Percentiles rank a stretch among this genome's conserved stretches.
Evolutionary conservation across 1,139 yeast species (phyloP).

Genomic region (Suhomyces yuchorum): DNA sequence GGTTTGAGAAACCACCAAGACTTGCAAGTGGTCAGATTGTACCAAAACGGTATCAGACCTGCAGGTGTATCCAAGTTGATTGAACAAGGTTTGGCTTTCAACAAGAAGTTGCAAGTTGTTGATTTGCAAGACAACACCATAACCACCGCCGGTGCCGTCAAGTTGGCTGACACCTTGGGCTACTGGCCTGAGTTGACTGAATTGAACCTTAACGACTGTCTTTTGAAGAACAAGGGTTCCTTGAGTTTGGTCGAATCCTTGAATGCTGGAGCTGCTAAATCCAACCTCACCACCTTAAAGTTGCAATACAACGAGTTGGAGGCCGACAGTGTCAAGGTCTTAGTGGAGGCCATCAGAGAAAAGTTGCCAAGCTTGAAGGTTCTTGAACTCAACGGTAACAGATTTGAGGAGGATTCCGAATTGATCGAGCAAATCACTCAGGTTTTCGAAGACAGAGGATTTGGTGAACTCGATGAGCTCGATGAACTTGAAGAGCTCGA

Average conservation of each 20-base stretch:
- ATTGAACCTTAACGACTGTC: constrained; percentile 85
- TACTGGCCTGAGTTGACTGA: constrained; percentile 58
- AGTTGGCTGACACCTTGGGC: constrained; percentile 58
- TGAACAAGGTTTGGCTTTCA: constrained; percentile 66
- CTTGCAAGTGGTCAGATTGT: constrained; percentile 73
- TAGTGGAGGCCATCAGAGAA: constrained; percentile 53
- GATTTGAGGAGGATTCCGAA: constrained; percentile 57
- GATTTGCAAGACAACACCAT: constrained; percentile 96
- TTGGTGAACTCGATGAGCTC: constrained; percentile 83
- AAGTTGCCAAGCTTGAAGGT: constrained; percentile 62
- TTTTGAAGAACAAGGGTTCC: constrained; percentile 78
- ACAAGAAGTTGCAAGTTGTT: constrained; percentile 62
- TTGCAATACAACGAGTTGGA: constrained; percentile 91
- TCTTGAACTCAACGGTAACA: constrained; percentile 90
- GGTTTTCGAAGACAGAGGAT: constrained; percentile 71
- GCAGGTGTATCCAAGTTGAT: constrained; percentile 80
- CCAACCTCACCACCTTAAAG: constrained; percentile 57
- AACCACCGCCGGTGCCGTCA: constrained; percentile 69
- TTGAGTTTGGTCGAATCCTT: constrained; percentile 52
- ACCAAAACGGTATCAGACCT: constrained; percentile 96
- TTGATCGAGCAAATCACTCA: constrained; percentile 39
- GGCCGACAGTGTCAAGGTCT: constrained; percentile 57
- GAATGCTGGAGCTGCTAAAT: constrained; percentile 35
- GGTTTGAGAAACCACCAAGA: constrained; percentile 76
- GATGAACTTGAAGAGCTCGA: constrained; percentile 93